A percentile compares a stretch with the other conserved stretches of the same genome.
phyloP scores from a whole-genome alignment of 768 basidiomycete genomes.

The Trametes punicea region DNA sequence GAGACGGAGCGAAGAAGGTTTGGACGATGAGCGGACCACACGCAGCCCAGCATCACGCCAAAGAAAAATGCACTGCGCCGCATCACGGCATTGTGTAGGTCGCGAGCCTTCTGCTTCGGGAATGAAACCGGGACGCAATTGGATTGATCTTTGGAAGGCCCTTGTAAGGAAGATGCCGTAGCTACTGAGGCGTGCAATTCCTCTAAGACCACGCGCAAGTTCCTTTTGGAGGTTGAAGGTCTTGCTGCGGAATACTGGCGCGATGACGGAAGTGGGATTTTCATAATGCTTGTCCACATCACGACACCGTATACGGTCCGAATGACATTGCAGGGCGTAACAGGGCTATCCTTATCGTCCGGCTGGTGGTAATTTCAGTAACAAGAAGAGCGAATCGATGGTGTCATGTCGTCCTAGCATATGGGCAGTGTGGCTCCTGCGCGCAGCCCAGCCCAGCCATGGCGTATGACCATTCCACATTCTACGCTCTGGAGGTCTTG shows the following conservation, averaged over 20 bases:
- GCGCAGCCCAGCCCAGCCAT: no score
- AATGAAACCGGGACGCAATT: no score
- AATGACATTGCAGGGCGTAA: background rate
- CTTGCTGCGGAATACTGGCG: background rate
- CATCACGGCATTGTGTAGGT: background rate
- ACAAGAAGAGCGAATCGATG: no score
- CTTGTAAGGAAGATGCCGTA: no score
- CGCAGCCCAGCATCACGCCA: background rate
- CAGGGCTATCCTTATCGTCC: background rate
- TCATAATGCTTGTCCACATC: background rate
- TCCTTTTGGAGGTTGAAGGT: background rate
- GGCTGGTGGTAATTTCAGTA: no score
- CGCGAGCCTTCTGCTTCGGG: background rate
- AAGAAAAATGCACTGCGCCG: background rate
- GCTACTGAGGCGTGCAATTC: no score
- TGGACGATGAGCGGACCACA: background rate
- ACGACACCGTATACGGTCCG: background rate
- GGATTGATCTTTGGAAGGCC: no score
- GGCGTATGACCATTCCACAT: no score
- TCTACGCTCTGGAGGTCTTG: no score
- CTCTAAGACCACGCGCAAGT: background rate
- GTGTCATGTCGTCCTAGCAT: no score
- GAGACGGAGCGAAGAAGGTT: background rate
- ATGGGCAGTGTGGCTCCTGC: no score
- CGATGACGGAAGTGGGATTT: background rate